phyloP scores from a whole-genome alignment of 176 grass and related monocot species.

The Oryza nivara region DNA sequence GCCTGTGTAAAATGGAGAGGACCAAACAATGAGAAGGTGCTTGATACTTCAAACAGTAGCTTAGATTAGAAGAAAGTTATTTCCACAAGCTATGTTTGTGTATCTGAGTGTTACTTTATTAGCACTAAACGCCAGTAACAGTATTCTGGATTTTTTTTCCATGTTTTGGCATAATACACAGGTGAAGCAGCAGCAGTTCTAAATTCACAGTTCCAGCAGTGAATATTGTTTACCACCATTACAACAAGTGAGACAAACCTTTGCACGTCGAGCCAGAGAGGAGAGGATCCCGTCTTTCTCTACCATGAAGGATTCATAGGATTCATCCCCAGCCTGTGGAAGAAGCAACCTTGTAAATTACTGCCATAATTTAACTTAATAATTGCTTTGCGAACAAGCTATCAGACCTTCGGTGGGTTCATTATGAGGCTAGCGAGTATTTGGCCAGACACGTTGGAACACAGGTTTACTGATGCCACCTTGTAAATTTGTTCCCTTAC shows the following conservation, averaged over 20 bases:
- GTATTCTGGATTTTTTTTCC: neutral
- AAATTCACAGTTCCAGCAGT: constrained; percentile 15
- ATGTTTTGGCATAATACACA: constrained; percentile 6
- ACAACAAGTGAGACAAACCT: constrained; percentile 53
- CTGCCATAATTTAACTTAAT: neutral
- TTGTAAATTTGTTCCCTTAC: constrained; percentile 99
- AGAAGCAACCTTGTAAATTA: constrained; percentile 30
- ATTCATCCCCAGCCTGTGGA: constrained; percentile 88
- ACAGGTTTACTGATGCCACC: constrained; percentile 95
- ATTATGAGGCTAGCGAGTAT: constrained; percentile 95
- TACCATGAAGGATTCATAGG: constrained; percentile 77
- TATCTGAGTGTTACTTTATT: neutral
- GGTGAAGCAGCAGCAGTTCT: neutral
- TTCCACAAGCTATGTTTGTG: neutral
- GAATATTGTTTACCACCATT: neutral
- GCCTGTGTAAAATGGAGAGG: constrained; percentile 56
- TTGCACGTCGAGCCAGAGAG: constrained; percentile 85
- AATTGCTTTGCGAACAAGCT: constrained; percentile 7
- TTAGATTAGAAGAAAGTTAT: neutral
- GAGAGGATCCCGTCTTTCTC: constrained; percentile 86
- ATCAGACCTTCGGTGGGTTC: constrained; percentile 94
- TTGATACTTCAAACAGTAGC: neutral
- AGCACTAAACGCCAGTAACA: neutral
- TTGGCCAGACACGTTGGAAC: constrained; percentile 90
- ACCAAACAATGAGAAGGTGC: neutral